Evolutionary conservation across 2,329 filamentous ascomycete species (phyloP), one percentile per base, ranked within the genome.

Genomic region (Fusarium verticillioides): DNA sequence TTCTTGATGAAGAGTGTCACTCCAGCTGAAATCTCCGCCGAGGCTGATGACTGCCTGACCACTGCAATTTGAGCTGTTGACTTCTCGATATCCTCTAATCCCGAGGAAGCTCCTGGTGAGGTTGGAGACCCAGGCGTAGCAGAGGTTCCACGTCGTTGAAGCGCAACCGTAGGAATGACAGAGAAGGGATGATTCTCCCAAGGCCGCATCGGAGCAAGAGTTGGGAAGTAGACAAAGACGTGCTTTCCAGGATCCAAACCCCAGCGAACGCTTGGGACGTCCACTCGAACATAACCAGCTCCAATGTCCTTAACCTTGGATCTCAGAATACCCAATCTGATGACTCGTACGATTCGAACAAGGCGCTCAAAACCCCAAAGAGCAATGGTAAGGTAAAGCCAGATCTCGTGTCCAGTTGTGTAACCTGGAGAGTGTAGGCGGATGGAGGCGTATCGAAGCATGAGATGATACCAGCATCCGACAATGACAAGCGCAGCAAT

Each of bases 391-490:
- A 79, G 69, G 50, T 76, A 79, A 9, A 82, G 46, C 76, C 78
- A 82, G 11, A 77, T 74, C 21, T 82, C 85, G 65, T 87, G 84
- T 2, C 85, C 86, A 75, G 83, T 86, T 28, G 81, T 73, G 53
- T 82, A 77, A 4, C 36, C 53, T 2, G 64, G 64, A 3, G 56
- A 67, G 4, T 60, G 44, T 0, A 67, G 34, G 7, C 64, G 62
- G 2, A 66, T 67, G 16, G 52, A 58, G 2, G 71, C 61, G 60
- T 83, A 85, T 3, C 78, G 74, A 5, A 77, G 56, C 9, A 78
- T 69, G 54, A 86, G 81, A 69, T 88, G 85, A 39, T 83, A 83
- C 78, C 81, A 87, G 37, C 80, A 81, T 9, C 83, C 85, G 1
- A 84, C 80, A 2, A 88, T 66, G 8, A 82, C 75, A 7, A 87